Evolutionary conservation across 2,329 filamentous ascomycete species (phyloP).

Genomic region (Claviceps africana): DNA sequence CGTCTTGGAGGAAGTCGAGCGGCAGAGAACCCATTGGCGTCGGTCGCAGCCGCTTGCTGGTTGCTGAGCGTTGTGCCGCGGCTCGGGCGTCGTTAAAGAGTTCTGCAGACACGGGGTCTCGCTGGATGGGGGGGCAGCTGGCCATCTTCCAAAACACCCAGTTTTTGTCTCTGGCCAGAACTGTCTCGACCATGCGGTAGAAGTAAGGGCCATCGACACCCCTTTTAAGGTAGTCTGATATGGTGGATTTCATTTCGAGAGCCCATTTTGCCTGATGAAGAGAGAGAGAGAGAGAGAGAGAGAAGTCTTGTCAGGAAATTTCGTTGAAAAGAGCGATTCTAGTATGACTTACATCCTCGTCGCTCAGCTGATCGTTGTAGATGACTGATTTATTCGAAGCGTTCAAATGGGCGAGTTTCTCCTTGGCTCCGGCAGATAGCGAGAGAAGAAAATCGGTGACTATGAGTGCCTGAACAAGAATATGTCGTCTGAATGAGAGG

Average conservation of each 20-base stretch:
- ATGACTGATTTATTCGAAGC: constrained; percentile 73
- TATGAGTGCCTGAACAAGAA: constrained; percentile 89
- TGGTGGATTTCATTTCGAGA: constrained; percentile 57
- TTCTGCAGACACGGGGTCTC: constrained; percentile 52
- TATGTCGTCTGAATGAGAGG: constrained; percentile 82
- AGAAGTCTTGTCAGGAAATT: not conserved
- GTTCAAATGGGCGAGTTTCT: constrained; percentile 55
- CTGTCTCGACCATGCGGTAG: constrained; percentile 90
- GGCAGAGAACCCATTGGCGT: constrained; percentile 60
- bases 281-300: not conserved
- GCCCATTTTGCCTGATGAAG: constrained; percentile 65
- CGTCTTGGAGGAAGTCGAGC: constrained; percentile 64
- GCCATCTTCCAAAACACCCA: constrained; percentile 99
- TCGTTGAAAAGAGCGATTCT: not conserved
- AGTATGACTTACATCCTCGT: constrained; percentile 58
- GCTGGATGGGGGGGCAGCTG: constrained; percentile 76
- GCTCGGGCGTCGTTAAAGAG: constrained; percentile 58
- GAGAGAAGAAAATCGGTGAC: constrained; percentile 92
- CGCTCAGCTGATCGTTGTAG: constrained; percentile 62
- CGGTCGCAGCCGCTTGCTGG: constrained; percentile 55
- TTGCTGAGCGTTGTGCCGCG: constrained; percentile 50
- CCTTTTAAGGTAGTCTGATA: constrained; percentile 70
- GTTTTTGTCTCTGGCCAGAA: constrained; percentile 90
- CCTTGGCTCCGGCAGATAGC: constrained; percentile 67
- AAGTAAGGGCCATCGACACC: constrained; percentile 83